Evolutionary conservation across 768 basidiomycete genomes (phyloP), one percentile per base, ranked within the genome.

Genomic region (Suillus discolor): DNA sequence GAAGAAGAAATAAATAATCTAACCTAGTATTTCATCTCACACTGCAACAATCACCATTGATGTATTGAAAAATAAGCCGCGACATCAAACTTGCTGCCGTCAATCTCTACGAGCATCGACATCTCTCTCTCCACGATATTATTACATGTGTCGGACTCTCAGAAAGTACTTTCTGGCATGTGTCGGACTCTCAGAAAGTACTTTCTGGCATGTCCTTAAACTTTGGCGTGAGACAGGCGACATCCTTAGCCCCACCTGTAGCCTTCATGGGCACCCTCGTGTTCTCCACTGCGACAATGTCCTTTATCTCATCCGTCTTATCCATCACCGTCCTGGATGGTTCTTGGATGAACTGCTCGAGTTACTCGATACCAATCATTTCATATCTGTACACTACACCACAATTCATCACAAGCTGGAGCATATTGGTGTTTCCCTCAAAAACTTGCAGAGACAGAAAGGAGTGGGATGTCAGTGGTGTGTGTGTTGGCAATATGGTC

Each of bases 101-200:
- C 7, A 16, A 36, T 36, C 62, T 63, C 53, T 63, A 34, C 15
- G 20, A 63, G 28, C 2, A 6, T 28, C n/a, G 15, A 39, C 39
- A 42, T 4, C 60, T 61, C 25, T 42, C 60, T 61, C 60, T 61
- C 6, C 23, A 39, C 15, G 61, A 71, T 15, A 77, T 78, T 59
- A 65, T 75, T 1, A 69, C 65, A 64, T 72, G 68, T 64, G 23
- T 69, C 12, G 64, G 67, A 20, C 65, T 78, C 38, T 72, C 68
- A 15, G 57, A 63, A 45, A 31, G 68, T 3, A 78, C 72, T 16
- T 75, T 71, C 34, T 75, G 67, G 55, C 68, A 70, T 9, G 66
- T 73, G n/a, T n/a, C n/a, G n/a, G n/a, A n/a, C n/a, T n/a, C n/a
- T n/a, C n/a, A n/a, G n/a, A n/a, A n/a, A n/a, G n/a, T n/a, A n/a